Evolutionary conservation across 176 grass and related monocot species (phyloP), one percentile per base, ranked within the genome.

Genomic region (Tillandsia leiboldiana): DNA sequence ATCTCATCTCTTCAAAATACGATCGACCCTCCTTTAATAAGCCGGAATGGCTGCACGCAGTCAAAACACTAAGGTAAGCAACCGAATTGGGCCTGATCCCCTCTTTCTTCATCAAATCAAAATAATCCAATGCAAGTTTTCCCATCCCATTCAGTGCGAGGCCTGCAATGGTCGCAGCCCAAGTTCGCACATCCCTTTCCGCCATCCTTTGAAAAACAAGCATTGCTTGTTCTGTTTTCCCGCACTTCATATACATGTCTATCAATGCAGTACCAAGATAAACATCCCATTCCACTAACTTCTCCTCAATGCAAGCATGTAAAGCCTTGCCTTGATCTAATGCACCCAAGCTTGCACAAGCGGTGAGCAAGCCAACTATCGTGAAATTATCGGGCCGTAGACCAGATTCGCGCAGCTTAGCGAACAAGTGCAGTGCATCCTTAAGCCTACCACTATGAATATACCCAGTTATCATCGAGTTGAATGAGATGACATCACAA

Each of bases 221-320:
- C 42, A 59, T 80, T 48, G 84, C 84, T 57, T 87, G 81, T 48
- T 79, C 65, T 26, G 80, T 75, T 73, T 83, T 84, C 65, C 88
- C 84, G 71, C 88, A 91, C 79, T 91, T 91, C 75, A 87, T 79
- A 65, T 87, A 85, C 88, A 91, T 91, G 72, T 91, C 84, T 78
- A 91, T 8, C n/a, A 91, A 73, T 82, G 84, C 69, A 42, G 88
- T 87, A 11, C 72, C 84, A 24, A 91, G 65, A 62, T 82, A 91
- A 64, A 85, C 48, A 82, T 91, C 88, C 33, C 57, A 49, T 63
- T 85, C 75, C 4, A 85, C 82, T 11, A 87, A 53, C 66, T 82
- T 75, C 70, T 82, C 75, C 70, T 87, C 84, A 2, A 85, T 51
- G 62, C 62, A 82, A 77, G 82, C 84, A 53, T 91, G 88, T 68